Base-by-base conservation (phyloP, 1,284 basidiomycete genomes). In the Rhodotorula sp. region DNA sequence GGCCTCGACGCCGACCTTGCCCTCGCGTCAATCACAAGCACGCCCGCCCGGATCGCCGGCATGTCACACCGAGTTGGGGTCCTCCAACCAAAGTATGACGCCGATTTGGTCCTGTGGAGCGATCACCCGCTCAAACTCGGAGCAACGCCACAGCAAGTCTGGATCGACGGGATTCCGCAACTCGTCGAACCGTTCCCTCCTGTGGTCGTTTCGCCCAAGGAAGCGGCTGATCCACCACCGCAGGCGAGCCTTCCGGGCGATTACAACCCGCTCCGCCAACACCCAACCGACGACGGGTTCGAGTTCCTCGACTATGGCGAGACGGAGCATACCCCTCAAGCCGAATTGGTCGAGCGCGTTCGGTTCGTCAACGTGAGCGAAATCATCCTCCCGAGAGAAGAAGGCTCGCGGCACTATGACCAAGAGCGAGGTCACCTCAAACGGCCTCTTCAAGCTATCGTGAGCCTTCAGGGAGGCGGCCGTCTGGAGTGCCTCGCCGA, bases 101-200 rank as follows among this genome's bases (percentile, higher is more conserved):
- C 81, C 50, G 90, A 94, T 80, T 76, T 95, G n/a, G 91, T 93
- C 23, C 84, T 95, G 6, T 95, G 93, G 92, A 91, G 94, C 76
- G 89, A 87, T 31, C 92, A 93, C 80, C 92, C 92, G 0, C 85
- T 95, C 43, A 82, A 87, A 0, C 83, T 93, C 5, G 88, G 89
- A 15, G 84, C 85, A 0, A 85, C 84, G 1, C 85, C 85, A 1
- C 80, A 81, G 38, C 83, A 85, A 72, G 84, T 85, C 83, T 77
- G 90, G 86, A 77, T 93, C 86, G 78, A 86, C 81, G 85, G 85
- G 31, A 83, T 84, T 52, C 74, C 81, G 0, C 85, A 86, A 74
- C 68, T 82, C 23, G 71, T 58, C 18, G 58, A 74, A n/a, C 62
- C 74, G 43, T 55, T 65, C 59, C 19, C 64, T 19, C 57, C 67